Base-by-base conservation (phyloP, 192 early-diverging fungal genomes). In the Jimgerdemannia lactiflua region DNA sequence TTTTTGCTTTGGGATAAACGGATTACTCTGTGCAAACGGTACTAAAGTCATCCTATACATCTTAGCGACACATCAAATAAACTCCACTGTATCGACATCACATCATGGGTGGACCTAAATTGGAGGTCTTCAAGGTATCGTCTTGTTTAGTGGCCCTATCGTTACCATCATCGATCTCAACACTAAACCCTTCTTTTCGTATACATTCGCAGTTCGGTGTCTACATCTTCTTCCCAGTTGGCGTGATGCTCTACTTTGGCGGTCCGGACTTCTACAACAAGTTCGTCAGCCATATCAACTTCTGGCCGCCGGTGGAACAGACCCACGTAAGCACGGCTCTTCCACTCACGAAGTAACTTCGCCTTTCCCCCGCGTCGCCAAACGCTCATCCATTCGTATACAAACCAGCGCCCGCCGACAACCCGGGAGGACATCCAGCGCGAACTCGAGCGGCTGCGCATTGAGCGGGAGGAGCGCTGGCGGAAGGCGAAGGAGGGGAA, bases 141-240 rank as follows among this genome's bases (percentile, higher is more conserved):
- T 64, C 4, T 59, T 4, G 66, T 74, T 14, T 59, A 6, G 14
- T 59, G 14, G 49, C 49, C 66, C 8, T 65, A 19, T 67, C 7
- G 39, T 2, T 19, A 19, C 41, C 19, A 43, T 54, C 19, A 4
- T 10, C 20, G 29, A 49, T 19, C n/a, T 44, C 68, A 70, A 59
- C 49, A 29, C 29, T 1, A 29, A 29, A 29, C 42, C 63, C 19
- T 69, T 73, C 6, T 66, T n/a, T 70, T 71, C 73, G 67, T 14
- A 66, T 40, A 65, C 59, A 39, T n/a, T 29, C 59, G 3, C 43
- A 86, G 85, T 87, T 87, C 79, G 79, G 86, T 39, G 70, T 87
- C 4, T 87, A 87, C 77, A 75, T 87, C 7, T 85, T 87, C 43
- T 87, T 87, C 69, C 86, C 86, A 43, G 76, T 87, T 19, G 84